These are phyloP conservation scores for Scutellaria barbata DNA, from an alignment of 257 asterid genomes.

Conservation along the genomic window DNA sequence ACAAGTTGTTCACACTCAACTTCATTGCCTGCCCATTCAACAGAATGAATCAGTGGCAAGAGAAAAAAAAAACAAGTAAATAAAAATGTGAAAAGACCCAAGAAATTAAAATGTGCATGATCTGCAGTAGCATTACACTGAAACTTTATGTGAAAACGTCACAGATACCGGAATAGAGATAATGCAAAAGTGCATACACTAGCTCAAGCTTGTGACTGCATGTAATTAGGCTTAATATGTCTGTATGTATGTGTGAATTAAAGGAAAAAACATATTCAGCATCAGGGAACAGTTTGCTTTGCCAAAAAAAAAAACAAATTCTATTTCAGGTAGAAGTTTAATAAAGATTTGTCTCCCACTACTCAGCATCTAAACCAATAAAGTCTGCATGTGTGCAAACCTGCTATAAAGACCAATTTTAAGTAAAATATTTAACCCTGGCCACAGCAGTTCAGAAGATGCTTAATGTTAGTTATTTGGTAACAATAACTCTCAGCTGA, in stretches of 20 bases:
- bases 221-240: background rate
- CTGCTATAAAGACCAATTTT: constrained; percentile 22
- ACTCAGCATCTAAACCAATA: constrained; percentile 30
- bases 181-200: constrained; percentile 29
- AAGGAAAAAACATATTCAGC: constrained; percentile 4
- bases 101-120: constrained; percentile 13
- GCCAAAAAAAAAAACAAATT: constrained; percentile 1
- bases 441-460: constrained; percentile 14
- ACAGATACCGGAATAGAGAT: constrained; percentile 4
- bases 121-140: constrained; percentile 28
- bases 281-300: constrained; percentile 26
- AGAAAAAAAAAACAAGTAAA: constrained; percentile 23
- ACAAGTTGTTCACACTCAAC: constrained; percentile 98
- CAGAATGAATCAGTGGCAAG: constrained; percentile 34
- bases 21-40: constrained; percentile 83
- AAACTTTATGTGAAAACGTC: constrained; percentile 25
- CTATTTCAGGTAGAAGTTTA: too few relatives aligned
- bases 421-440: constrained; percentile 22
- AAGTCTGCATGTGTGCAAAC: background rate
- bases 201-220: constrained; percentile 30
- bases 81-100: constrained; percentile 8
- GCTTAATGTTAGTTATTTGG: constrained; percentile 14
- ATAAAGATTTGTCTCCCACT: constrained; percentile 23
- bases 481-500: constrained; percentile 18
- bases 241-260: background rate